Evolutionary conservation across 441 rosid genomes (phyloP).

Genomic region (Geranium incanum): DNA sequence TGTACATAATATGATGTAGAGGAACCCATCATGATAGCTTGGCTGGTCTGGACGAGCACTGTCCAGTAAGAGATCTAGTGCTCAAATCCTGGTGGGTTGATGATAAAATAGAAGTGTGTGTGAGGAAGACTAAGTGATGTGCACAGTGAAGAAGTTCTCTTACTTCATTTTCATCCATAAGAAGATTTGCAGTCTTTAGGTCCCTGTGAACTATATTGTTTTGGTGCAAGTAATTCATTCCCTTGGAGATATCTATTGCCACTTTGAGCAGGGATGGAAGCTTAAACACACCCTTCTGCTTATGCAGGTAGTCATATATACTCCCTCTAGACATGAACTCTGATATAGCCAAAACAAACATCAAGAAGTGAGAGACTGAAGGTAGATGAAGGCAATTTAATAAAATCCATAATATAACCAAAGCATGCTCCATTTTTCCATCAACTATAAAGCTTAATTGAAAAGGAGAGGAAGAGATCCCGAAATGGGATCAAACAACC

Average conservation of each 20-base stretch:
- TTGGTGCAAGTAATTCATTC: slow-evolving; percentile 93
- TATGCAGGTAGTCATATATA: slow-evolving; percentile 76
- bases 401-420: neutral
- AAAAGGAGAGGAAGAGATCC: no score
- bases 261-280: slow-evolving; percentile 74
- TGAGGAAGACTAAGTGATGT: neutral
- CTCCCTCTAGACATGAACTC: slow-evolving; percentile 92
- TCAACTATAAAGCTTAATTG: no score
- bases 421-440: no score
- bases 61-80: no score
- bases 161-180: slow-evolving; percentile 97
- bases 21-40: no score
- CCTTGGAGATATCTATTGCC: slow-evolving; percentile 79
- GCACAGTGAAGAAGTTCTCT: slow-evolving; percentile 22
- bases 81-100: no score
- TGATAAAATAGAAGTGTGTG: no score
- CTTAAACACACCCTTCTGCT: slow-evolving; percentile 69
- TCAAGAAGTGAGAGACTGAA: slow-evolving; percentile 15
- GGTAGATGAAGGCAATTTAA: neutral
- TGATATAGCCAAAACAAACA: slow-evolving; percentile 28
- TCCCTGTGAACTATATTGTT: slow-evolving; percentile 92
- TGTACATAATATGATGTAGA: no score
- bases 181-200: slow-evolving; percentile 91
- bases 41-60: no score
- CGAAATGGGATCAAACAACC: no score